Conservation (phyloP, 2,329 filamentous ascomycete species). For the Hypoxylon sp. region DNA sequence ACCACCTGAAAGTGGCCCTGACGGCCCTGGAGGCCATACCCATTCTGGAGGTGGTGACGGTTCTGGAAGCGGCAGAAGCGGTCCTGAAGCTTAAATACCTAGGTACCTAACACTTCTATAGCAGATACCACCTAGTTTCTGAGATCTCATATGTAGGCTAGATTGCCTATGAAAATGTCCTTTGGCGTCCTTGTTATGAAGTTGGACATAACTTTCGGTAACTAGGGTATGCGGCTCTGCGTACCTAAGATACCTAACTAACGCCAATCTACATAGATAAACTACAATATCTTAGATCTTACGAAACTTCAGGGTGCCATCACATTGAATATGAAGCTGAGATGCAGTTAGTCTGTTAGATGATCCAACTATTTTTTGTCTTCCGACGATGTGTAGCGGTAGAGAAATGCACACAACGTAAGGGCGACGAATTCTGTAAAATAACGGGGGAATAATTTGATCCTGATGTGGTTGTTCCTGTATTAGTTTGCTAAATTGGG, state of each 20-base stretch:
- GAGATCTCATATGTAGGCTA: not conserved
- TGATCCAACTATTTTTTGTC: constrained; percentile 21
- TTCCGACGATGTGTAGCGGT: constrained; percentile 26
- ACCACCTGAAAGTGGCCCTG: not conserved
- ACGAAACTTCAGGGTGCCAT: constrained; percentile 13
- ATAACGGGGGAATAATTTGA: constrained; percentile 16
- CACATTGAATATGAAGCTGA: constrained; percentile 22
- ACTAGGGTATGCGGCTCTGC: constrained; percentile 32
- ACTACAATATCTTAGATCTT: constrained; percentile 9
- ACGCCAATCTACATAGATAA: constrained; percentile 8
- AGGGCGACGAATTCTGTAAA: constrained; percentile 15
- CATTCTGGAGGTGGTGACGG: not conserved
- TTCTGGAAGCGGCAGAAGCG: constrained; percentile 1
- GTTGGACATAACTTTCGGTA: constrained; percentile 2
- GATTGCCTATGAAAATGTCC: not conserved
- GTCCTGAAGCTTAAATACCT: not conserved
- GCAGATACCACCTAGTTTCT: not conserved
- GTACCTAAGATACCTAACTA: constrained; percentile 11
- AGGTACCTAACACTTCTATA: not conserved
- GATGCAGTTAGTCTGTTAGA: constrained; percentile 21
- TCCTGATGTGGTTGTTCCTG: constrained; percentile 28
- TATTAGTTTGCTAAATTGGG: constrained; percentile 15
- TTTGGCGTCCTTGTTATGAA: not conserved
- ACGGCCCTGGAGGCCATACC: not conserved
- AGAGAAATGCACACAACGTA: constrained; percentile 16